Percentiles rank a stretch among this genome's conserved stretches.
Conservation (phyloP, 1,284 basidiomycete species). For the Takashimella tepidaria region DNA sequence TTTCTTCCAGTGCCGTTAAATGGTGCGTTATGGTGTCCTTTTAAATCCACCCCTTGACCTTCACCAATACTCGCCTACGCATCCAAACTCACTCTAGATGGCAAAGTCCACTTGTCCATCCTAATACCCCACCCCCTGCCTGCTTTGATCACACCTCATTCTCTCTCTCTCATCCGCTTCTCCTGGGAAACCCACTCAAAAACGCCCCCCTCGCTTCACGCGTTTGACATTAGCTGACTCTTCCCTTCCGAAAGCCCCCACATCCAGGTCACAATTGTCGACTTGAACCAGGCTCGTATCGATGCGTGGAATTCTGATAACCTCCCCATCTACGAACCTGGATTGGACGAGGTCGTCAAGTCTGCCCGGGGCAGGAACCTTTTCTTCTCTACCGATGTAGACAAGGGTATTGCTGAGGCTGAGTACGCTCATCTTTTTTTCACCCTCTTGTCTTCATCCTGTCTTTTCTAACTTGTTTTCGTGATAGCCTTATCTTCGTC, state of each 20-base stretch:
- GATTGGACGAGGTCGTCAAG: slow-evolving; percentile 88
- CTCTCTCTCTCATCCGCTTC: slow-evolving; percentile 18
- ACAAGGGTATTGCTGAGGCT: slow-evolving; percentile 85
- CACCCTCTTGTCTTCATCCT: neutral
- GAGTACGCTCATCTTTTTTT: slow-evolving; percentile 55
- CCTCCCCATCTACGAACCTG: slow-evolving; percentile 85
- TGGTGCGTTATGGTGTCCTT: slow-evolving; percentile 34
- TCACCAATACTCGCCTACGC: too few species aligned
- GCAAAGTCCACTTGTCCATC: neutral
- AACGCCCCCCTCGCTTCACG: neutral
- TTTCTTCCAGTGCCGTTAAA: slow-evolving; percentile 27
- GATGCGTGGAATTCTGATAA: slow-evolving; percentile 84
- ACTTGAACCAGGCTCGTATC: slow-evolving; percentile 89
- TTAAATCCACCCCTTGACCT: too few species aligned
- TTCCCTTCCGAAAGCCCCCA: slow-evolving; percentile 59
- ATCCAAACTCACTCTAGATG: too few species aligned
- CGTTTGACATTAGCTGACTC: slow-evolving; percentile 5
- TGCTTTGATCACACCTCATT: slow-evolving; percentile 20
- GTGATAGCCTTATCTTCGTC: slow-evolving; percentile 54
- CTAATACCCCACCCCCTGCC: slow-evolving; percentile 1
- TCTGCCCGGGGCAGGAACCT: slow-evolving; percentile 86
- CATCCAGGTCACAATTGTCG: slow-evolving; percentile 93
- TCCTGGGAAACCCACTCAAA: too few species aligned
- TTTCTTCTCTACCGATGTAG: slow-evolving; percentile 95
- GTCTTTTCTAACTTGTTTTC: too few species aligned